Percentiles rank a stretch among this genome's conserved stretches.
Evolutionary conservation across 2,329 filamentous ascomycete genomes (phyloP).

Genomic region (Chrysoporthe deuterocubensis): DNA sequence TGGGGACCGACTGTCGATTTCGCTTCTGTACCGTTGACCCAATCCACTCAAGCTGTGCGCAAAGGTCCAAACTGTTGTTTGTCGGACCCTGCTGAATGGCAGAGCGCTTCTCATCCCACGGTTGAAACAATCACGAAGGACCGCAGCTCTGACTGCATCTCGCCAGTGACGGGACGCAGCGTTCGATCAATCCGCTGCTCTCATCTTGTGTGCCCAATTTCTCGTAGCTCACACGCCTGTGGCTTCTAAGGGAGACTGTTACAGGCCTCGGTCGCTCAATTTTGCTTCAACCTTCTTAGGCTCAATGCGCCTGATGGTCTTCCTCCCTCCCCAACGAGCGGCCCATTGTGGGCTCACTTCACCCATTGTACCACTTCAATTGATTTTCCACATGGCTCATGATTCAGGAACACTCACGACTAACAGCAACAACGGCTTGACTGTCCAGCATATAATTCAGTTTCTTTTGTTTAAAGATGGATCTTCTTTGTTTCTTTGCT

Average conservation of each 20-base stretch:
- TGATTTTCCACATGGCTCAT: not conserved
- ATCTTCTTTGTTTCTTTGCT: not conserved
- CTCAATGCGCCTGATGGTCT: not conserved
- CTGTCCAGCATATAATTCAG: not conserved
- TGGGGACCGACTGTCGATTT: not conserved
- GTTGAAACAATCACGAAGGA: not conserved
- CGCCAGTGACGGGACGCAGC: not conserved
- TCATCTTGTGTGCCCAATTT: too few relatives aligned
- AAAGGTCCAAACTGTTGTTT: not conserved
- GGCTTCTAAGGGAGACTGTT: too few relatives aligned
- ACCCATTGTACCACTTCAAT: not conserved
- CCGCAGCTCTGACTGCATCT: not conserved
- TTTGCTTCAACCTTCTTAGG: too few relatives aligned
- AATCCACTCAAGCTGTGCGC: not conserved
- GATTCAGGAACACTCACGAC: constrained; percentile 11
- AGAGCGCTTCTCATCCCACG: not conserved
- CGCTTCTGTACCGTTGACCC: not conserved
- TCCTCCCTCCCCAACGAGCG: not conserved
- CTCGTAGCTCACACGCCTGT: too few relatives aligned
- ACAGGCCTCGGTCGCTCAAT: too few relatives aligned
- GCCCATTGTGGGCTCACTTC: not conserved
- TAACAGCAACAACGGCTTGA: not conserved
- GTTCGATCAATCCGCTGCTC: not conserved
- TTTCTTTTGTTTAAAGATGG: not conserved
- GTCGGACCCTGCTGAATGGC: not conserved